Conservation (phyloP, 2,329 filamentous ascomycete species). For the Talaromyces sp. region DNA sequence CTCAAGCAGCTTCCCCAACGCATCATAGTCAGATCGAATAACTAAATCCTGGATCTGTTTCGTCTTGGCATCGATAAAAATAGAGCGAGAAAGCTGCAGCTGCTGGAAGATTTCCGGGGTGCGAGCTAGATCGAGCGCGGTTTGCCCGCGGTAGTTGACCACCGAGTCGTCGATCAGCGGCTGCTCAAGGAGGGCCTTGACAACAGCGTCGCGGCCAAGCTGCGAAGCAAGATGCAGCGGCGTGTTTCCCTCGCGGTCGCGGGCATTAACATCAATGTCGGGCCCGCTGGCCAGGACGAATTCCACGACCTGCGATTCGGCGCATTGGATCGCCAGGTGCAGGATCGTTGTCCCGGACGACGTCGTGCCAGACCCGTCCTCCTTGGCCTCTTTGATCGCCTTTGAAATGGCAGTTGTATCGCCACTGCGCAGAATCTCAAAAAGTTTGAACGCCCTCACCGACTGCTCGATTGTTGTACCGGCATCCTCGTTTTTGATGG, state of each 20-base stretch:
- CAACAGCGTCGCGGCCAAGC: conserved; percentile 73
- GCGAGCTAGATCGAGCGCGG: conserved; percentile 80
- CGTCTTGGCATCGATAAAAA: conserved; percentile 84
- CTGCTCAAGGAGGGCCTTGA: conserved; percentile 77
- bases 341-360: conserved; percentile 68
- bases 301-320: conserved; percentile 85
- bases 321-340: conserved; percentile 92
- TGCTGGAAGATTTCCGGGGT: conserved; percentile 95
- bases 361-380: conserved; percentile 40
- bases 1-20: conserved; percentile 71
- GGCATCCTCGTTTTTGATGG: not conserved
- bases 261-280: conserved; percentile 75
- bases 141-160: conserved; percentile 75
- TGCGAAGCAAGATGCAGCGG: conserved; percentile 81
- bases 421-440: conserved; percentile 84
- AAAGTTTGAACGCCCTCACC: conserved; percentile 87
- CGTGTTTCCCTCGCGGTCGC: conserved; percentile 91
- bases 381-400: conserved; percentile 60
- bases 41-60: conserved; percentile 79
- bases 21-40: conserved; percentile 65
- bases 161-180: conserved; percentile 82
- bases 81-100: conserved; percentile 79
- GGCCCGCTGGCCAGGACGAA: conserved; percentile 78
- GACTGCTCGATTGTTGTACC: conserved; percentile 74
- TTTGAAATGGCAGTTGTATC: conserved; percentile 87